Percentiles rank a stretch among this genome's conserved stretches.
Conservation (phyloP, 1,284 basidiomycete species). For the Rhodotorula sp. region DNA sequence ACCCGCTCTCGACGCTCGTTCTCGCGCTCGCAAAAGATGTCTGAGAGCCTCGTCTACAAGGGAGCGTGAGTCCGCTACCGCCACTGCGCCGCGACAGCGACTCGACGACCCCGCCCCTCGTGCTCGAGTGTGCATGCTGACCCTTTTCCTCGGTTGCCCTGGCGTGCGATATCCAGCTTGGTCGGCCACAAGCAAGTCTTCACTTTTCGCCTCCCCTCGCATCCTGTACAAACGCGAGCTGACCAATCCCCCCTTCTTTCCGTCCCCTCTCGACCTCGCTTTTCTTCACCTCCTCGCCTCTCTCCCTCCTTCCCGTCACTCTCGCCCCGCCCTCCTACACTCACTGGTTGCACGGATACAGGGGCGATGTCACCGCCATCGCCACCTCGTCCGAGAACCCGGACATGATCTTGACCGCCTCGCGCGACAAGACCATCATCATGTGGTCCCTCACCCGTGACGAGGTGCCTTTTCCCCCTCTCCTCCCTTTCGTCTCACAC, state of each 20-base stretch:
- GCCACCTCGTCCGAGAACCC: conserved; percentile 47
- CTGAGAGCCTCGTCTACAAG: conserved; percentile 90
- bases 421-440: conserved; percentile 94
- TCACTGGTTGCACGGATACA: conserved; percentile 29
- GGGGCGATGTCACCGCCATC: conserved; percentile 47
- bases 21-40: conserved; percentile 43
- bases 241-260: neutral
- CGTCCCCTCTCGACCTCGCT: neutral
- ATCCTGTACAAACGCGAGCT: neutral
- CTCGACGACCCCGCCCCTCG: neutral
- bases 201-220: too few species aligned
- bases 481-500: neutral
- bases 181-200: conserved; percentile 83
- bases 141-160: conserved; percentile 50
- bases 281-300: neutral
- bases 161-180: conserved; percentile 89
- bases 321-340: conserved; percentile 32
- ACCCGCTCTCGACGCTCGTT: neutral
- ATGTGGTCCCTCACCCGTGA: conserved; percentile 99
- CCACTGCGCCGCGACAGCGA: neutral
- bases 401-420: conserved; percentile 49
- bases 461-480: conserved; percentile 55
- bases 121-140: conserved; percentile 54
- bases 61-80: conserved; percentile 55
- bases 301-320: conserved; percentile 14